Base-by-base conservation (phyloP, 345 rosid genomes). In the Eutrema japonicum region DNA sequence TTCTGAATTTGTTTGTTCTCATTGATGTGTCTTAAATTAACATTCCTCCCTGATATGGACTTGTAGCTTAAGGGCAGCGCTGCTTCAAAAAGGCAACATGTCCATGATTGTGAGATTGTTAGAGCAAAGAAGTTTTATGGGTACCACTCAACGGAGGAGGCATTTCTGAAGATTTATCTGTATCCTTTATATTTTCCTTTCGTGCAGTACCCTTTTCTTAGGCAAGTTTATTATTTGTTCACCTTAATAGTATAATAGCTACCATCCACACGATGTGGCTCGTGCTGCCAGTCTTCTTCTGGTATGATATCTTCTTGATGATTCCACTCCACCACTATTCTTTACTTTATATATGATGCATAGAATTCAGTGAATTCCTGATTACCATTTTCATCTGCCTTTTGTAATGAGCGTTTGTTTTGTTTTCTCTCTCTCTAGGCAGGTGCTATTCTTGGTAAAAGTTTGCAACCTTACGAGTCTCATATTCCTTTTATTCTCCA, bases 401-500 rank as follows among this genome's bases (percentile, higher is more conserved):
- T 52, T 68, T 52, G 13, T 61, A 68, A 60, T 45, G 48, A 76
- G 40, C 36, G 5, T 68, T 14, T 62, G 8, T 33, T 26, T 65
- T 70, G 4, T 8, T 6, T 18, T 6, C 29, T 33, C 35, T 70
- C 32, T 71, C 77, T 71, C 16, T 82, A 94, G 99, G 86, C 71
- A 68, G 97, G 99, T 54, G 87, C 87, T 43, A 82, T 88, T 77
- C 80, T 89, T 74, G 91, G 85, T 43, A 87, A 82, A 85, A 74
- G 83, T 70, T 76, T 91, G 80, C 97, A 92, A 85, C 97, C 99
- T 50, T 87, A 89, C 75, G 98, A 94, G 82, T 87, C 98, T 7
- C 99, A 94, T 75, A 85, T 92, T 71, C 96, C 97, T 58, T 94
- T 83, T 76, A 62, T 94, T 75, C 97, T 94, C 70, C 99, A 94